These are phyloP conservation scores for Boletellus sp. DNA, from an alignment of 1,284 basidiomycete genomes.

Conservation along the genomic window DNA sequence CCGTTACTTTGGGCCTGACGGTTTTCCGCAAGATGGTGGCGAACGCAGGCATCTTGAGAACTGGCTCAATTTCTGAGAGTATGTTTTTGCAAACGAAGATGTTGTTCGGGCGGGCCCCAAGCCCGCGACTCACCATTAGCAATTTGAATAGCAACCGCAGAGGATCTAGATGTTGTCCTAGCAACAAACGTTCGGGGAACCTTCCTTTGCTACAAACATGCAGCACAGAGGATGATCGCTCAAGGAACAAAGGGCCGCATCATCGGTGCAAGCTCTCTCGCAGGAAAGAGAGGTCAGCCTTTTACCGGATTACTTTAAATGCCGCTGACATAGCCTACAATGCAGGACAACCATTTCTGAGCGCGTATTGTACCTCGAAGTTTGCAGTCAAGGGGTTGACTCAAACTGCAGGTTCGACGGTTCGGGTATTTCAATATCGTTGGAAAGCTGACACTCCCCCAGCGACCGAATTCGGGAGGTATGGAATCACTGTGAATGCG, in stretches of 20 bases:
- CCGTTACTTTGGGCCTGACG: not conserved
- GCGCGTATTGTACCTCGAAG: constrained; percentile 31
- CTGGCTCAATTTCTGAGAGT: constrained; percentile 29
- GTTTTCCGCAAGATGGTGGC: constrained; percentile 33
- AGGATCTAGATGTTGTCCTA: constrained; percentile 27
- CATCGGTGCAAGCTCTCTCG: constrained; percentile 37
- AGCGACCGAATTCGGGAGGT: constrained; percentile 39
- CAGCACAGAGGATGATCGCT: constrained; percentile 36
- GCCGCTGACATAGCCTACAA: not conserved
- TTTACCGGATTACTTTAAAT: not conserved
- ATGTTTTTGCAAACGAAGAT: not conserved
- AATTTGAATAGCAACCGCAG: constrained; percentile 19
- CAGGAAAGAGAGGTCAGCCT: constrained; percentile 32
- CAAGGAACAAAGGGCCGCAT: constrained; percentile 39
- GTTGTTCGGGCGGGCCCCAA: not conserved
- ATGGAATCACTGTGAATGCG: constrained; percentile 49
- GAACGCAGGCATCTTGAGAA: constrained; percentile 34
- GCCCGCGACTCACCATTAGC: not conserved
- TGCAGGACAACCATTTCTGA: constrained; percentile 19
- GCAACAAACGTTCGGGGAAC: constrained; percentile 35
- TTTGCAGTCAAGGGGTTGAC: constrained; percentile 36
- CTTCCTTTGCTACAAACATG: constrained; percentile 38
- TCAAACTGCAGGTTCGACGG: constrained; percentile 21
- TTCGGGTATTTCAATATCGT: not conserved
- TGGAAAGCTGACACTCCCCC: constrained; percentile 5